Evolutionary conservation across 106 monocot species (phyloP).

Genomic region (Dioscorea dumetorum): DNA sequence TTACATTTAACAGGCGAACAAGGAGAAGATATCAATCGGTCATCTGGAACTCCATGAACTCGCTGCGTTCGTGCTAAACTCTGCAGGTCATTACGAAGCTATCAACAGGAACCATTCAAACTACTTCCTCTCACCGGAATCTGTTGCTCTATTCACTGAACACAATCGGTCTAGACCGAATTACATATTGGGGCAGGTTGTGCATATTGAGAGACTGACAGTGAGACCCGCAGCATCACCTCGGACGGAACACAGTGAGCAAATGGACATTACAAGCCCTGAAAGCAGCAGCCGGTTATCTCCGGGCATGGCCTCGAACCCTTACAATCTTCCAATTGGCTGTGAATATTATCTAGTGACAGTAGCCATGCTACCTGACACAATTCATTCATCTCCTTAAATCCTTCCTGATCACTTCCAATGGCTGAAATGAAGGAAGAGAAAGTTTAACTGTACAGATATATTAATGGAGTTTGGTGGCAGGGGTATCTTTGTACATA

Average conservation of each 20-base stretch:
- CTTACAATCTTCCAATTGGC: slow-evolving; percentile 59
- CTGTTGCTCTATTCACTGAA: slow-evolving; percentile 80
- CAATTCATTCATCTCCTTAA: slow-evolving; percentile 32
- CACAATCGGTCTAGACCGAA: slow-evolving; percentile 37
- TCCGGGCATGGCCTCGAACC: slow-evolving; percentile 29
- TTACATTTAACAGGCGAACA: slow-evolving; percentile 50
- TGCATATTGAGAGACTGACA: slow-evolving; percentile 67
- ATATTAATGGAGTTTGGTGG: slow-evolving; percentile 15
- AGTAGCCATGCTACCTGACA: slow-evolving; percentile 88
- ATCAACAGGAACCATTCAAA: slow-evolving; percentile 59
- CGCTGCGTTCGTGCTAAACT: slow-evolving; percentile 73
- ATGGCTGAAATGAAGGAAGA: slow-evolving; percentile 76
- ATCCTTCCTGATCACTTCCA: slow-evolving; percentile 66
- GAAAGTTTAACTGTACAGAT: slow-evolving; percentile 30
- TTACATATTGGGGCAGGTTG: slow-evolving; percentile 90
- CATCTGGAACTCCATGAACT: slow-evolving; percentile 82
- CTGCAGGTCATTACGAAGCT: slow-evolving; percentile 72
- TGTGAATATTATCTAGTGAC: slow-evolving; percentile 95
- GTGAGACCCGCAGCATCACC: slow-evolving; percentile 17
- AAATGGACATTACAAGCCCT: slow-evolving; percentile 7
- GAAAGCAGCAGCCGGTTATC: slow-evolving; percentile 16
- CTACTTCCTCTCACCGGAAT: slow-evolving; percentile 92
- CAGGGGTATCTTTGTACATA: slow-evolving; percentile 15
- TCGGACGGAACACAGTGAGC: slow-evolving; percentile 14
- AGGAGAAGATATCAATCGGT: slow-evolving; percentile 87